Evolutionary conservation across 2,329 filamentous ascomycete species (phyloP).

Genomic region (Pochonia chlamydosporia): DNA sequence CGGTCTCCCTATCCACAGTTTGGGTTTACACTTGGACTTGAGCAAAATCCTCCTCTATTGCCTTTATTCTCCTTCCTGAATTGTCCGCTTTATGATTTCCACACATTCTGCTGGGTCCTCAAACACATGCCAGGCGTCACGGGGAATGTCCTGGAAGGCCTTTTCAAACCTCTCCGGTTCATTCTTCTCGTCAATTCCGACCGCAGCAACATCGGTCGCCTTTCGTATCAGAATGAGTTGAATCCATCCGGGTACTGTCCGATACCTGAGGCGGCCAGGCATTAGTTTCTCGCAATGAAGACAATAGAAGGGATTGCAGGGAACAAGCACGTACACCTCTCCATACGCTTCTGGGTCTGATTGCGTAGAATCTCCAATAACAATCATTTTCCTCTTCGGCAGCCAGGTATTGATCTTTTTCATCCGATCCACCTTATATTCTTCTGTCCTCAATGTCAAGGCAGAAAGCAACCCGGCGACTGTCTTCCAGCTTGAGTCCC

Average conservation of each 20-base stretch:
- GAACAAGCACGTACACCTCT: slow-evolving; percentile 52
- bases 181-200: slow-evolving; percentile 69
- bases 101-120: slow-evolving; percentile 64
- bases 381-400: slow-evolving; percentile 71
- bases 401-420: slow-evolving; percentile 73
- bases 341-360: slow-evolving; percentile 87
- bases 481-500: slow-evolving; percentile 83
- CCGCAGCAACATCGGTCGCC: slow-evolving; percentile 65
- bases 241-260: slow-evolving; percentile 69
- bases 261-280: slow-evolving; percentile 36
- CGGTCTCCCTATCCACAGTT: not conserved
- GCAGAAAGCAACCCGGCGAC: slow-evolving; percentile 72
- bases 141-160: slow-evolving; percentile 73
- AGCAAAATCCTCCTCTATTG: not conserved
- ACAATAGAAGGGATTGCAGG: not conserved
- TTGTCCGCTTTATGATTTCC: slow-evolving; percentile 21
- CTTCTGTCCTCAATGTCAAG: slow-evolving; percentile 73
- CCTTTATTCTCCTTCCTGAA: not conserved
- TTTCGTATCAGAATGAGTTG: slow-evolving; percentile 80
- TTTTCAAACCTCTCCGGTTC: slow-evolving; percentile 70
- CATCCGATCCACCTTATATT: slow-evolving; percentile 81
- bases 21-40: not conserved
- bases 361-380: slow-evolving; percentile 87
- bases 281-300: slow-evolving; percentile 7
- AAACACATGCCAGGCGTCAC: slow-evolving; percentile 73